Percentiles rank a stretch among this genome's conserved stretches.
Evolutionary conservation across 1,139 yeast genomes (phyloP).

Genomic region (Sugiyamaella castrensis): DNA sequence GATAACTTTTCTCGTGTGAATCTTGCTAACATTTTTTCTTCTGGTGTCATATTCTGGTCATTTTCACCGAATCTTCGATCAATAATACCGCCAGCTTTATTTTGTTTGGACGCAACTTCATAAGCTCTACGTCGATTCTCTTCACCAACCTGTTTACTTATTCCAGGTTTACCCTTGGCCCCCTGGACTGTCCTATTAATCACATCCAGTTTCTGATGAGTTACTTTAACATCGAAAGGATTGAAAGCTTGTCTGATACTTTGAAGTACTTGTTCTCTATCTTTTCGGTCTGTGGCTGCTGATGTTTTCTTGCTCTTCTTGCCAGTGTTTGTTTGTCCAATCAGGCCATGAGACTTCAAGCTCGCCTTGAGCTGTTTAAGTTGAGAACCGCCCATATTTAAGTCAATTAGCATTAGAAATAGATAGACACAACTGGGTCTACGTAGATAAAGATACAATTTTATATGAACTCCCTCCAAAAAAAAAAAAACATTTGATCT

Average conservation of each 20-base stretch:
- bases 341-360: slow-evolving; percentile 70
- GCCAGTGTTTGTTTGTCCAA: slow-evolving; percentile 72
- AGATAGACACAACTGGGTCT: background rate
- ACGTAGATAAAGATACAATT: too few relatives aligned
- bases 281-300: slow-evolving; percentile 51
- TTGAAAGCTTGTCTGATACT: slow-evolving; percentile 79
- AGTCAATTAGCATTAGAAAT: background rate
- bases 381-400: slow-evolving; percentile 85
- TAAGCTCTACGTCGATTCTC: slow-evolving; percentile 62
- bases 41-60: slow-evolving; percentile 65
- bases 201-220: slow-evolving; percentile 64
- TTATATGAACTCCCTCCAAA: too few relatives aligned
- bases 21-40: slow-evolving; percentile 93
- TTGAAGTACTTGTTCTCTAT: slow-evolving; percentile 53
- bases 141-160: slow-evolving; percentile 73
- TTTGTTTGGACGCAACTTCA: slow-evolving; percentile 57
- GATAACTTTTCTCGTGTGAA: slow-evolving; percentile 82
- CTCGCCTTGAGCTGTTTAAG: slow-evolving; percentile 77
- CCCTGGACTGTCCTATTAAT: slow-evolving; percentile 56
- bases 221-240: slow-evolving; percentile 75
- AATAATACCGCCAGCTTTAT: slow-evolving; percentile 71
- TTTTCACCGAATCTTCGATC: slow-evolving; percentile 95
- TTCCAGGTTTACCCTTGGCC: slow-evolving; percentile 70
- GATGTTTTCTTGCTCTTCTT: slow-evolving; percentile 48
- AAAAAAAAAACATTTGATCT: too few relatives aligned